phyloP scores from a whole-genome alignment of 2,329 filamentous ascomycete species.

The Coniochaeta ligniaria region DNA sequence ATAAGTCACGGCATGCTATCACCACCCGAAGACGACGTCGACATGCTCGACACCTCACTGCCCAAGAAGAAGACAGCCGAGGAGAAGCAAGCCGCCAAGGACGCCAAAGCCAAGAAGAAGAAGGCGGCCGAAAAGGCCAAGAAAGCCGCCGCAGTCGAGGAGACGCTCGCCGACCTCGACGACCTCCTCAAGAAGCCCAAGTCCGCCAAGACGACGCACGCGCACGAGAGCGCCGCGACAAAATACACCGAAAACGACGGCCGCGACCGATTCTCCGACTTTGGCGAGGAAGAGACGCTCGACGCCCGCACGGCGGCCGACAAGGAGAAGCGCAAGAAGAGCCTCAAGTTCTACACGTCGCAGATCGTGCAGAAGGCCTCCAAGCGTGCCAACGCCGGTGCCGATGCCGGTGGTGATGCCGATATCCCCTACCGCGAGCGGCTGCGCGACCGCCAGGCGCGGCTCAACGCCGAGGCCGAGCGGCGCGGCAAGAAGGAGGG shows the following conservation, averaged over 20 bases:
- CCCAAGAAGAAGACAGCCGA: constrained; percentile 16
- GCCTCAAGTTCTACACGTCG: constrained; percentile 93
- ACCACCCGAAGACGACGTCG: constrained; percentile 21
- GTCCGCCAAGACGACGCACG: constrained; percentile 19
- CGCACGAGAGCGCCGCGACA: constrained; percentile 27
- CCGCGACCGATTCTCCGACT: constrained; percentile 90
- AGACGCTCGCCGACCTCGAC: constrained; percentile 62
- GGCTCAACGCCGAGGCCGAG: constrained; percentile 84
- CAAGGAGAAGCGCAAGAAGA: constrained; percentile 86
- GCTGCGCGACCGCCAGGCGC: constrained; percentile 74
- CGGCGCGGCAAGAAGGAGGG: constrained; percentile 64
- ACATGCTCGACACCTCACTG: constrained; percentile 7
- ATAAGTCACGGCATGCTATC: constrained; percentile 23
- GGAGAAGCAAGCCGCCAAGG: constrained; percentile 19
- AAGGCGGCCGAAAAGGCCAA: constrained; percentile 33
- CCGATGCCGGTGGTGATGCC: constrained; percentile 69
- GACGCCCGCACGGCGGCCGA: constrained; percentile 74
- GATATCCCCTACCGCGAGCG: constrained; percentile 88
- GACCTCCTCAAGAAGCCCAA: constrained; percentile 47
- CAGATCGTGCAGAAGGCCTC: constrained; percentile 94
- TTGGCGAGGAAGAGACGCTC: constrained; percentile 81
- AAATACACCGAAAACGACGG: constrained; percentile 43
- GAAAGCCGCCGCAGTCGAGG: constrained; percentile 56
- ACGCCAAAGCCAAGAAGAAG: constrained; percentile 29
- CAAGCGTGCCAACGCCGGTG: constrained; percentile 67